Base-by-base conservation (phyloP, 805 yeast species). In the Ogataea siamensis region DNA sequence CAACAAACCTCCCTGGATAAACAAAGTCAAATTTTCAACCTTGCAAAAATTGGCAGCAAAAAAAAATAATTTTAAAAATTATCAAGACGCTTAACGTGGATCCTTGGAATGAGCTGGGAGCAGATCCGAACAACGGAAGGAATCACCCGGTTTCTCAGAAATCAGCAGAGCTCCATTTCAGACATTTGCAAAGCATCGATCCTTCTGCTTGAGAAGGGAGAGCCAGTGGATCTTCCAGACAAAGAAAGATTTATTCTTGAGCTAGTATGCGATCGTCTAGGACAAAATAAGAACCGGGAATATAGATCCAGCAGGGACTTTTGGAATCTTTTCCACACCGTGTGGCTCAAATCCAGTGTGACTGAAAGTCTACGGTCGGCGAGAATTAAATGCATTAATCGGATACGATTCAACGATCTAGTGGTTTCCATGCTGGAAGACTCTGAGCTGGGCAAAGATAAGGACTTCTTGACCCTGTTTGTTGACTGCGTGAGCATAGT, bases 181-280 rank as follows among this genome's bases (percentile, higher is more conserved):
- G 69, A 74, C 17, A 68, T 81, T 14, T 60, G 68, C 10, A 50
- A 30, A 29, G 61, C 56, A 28, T 64, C 65, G 5, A 48, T 41
- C 28, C 51, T 49, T 24, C 59, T 68, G 20, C 53, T 74, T 14
- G 65, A 57, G 19, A 60, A 43, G 5, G 17, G 38, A 4, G 32
- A 55, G 13, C 38, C 55, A 1, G 64, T 76, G 2, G 69, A 65
- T 38, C 67, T 83, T 10, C 89, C 88, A 7, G 73, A 78, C 40
- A 63, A 63, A 37, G 69, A 70, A 16, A 52, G 59, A 1, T 83
- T 83, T 46, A 60, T 81, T 3, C 64, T 81, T 34, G 85, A 79
- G 32, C 62, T 83, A 22, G 43, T 83, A 1, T 67, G 76, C 35
- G 87, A 81, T 51, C 64, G 88, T 38, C 57, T 83, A 51, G 71